Percentiles rank a stretch among this genome's conserved stretches.
Conservation (phyloP, 192 early-diverging fungal genomes). For the Rhizoclosmatium sp. region DNA sequence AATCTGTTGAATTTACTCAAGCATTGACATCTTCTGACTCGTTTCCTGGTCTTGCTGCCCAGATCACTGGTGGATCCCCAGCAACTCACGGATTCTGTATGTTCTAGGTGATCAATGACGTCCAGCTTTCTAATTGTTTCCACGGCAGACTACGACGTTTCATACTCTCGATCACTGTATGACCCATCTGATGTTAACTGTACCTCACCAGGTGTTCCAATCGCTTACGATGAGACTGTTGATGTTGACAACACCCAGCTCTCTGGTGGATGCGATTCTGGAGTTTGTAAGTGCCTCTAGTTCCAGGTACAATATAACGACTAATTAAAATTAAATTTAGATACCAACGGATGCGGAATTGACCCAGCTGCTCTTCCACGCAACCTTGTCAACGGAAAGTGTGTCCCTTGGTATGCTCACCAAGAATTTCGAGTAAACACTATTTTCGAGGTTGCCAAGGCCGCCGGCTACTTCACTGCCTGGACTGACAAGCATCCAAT, state of each 20-base stretch:
- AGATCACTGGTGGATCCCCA: constrained; percentile 25
- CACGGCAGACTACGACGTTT: constrained; percentile 5
- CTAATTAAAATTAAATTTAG: not conserved
- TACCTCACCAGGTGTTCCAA: not conserved
- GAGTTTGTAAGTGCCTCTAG: not conserved
- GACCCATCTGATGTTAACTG: not conserved
- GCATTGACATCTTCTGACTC: constrained; percentile 26
- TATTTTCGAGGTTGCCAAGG: constrained; percentile 32
- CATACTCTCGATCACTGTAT: constrained; percentile 15
- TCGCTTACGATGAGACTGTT: not conserved
- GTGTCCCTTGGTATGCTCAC: constrained; percentile 25
- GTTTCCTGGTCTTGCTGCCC: constrained; percentile 11
- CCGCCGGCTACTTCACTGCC: constrained; percentile 2
- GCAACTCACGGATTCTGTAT: constrained; percentile 17
- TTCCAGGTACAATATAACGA: no score
- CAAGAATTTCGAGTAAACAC: constrained; percentile 22
- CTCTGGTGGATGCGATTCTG: not conserved
- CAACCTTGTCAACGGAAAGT: constrained; percentile 20
- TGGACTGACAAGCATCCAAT: constrained; percentile 31
- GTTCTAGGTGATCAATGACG: no score
- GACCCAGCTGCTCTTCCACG: constrained; percentile 8
- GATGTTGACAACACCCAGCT: not conserved
- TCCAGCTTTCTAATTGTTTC: no score
- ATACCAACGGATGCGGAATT: constrained; percentile 21
- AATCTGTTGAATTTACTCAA: constrained; percentile 8